Evolutionary conservation across 257 asterid species (phyloP), one percentile per base, ranked within the genome.

Genomic region (Perilla frutescens): DNA sequence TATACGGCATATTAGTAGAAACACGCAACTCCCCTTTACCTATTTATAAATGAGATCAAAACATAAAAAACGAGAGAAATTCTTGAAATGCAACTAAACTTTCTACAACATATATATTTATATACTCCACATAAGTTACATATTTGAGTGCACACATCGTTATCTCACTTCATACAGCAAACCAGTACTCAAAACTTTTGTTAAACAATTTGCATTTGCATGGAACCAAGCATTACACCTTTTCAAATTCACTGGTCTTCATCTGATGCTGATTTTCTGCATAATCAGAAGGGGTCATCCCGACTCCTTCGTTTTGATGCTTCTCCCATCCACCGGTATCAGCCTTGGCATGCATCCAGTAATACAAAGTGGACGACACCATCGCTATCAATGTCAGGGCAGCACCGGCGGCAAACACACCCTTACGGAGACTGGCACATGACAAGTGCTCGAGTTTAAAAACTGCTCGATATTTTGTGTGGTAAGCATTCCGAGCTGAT

Each of bases 371-470:
- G 41, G 97, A 84, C 45, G 88, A 87, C 0, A 74, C 56, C 97
- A 95, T 83, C 6, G 96, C 82, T 14, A 89, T 13, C 62, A 95
- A 75, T 10, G 91, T 80, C 34, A 95, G 76, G 51, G 98, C 96
- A 34, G 97, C 98, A 7, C 92, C 96, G 4, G 98, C 97, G 13
- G 96, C 99, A 79, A 95, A 95, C 8, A 95, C 97, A 32, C 99
- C 99, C 83, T 90, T 88, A 53, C 97, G 91, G 10, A 95, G 96
- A 43, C 90, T 92, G 78, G 97, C 89, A 70, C 99, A 95, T 0
- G 98, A 95, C 68, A 95, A 72, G 83, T 85, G 79, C 73, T 80
- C 86, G 10, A 71, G 86, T 15, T 70, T 84, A 65, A 92, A 92
- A 55, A 26, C 54, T 4, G 91, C 96, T 29, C 97, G 80, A 77